phyloP scores from a whole-genome alignment of 2,329 filamentous ascomycete species.

The Arthrobotrys megalospora region DNA sequence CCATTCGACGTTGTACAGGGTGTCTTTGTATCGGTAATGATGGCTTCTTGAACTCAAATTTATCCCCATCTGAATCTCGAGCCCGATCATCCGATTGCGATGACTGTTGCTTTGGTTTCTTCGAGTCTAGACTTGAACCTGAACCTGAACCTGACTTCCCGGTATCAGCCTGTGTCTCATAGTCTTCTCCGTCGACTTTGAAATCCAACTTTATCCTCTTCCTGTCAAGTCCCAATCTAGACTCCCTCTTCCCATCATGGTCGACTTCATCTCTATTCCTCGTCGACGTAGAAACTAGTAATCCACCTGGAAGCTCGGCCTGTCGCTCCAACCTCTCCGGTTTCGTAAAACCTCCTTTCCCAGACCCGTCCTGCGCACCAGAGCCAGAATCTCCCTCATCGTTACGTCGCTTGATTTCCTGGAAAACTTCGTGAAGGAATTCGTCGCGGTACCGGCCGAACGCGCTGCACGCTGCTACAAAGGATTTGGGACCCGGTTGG shows the following conservation, averaged over 20 bases:
- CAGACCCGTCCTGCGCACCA: constrained; percentile 8
- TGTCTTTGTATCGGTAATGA: constrained; percentile 63
- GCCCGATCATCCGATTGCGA: constrained; percentile 41
- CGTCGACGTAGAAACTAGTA: constrained; percentile 61
- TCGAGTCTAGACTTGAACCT: constrained; percentile 59
- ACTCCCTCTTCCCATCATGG: constrained; percentile 63
- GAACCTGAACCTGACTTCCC: constrained; percentile 58
- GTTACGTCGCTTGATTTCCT: constrained; percentile 63
- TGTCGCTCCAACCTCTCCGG: constrained; percentile 51
- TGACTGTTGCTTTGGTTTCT: constrained; percentile 31
- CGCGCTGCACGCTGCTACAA: constrained; percentile 63
- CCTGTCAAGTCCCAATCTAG: constrained; percentile 64
- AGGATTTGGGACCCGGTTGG: constrained; percentile 64
- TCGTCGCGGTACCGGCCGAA: constrained; percentile 64
- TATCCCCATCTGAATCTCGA: constrained; percentile 53
- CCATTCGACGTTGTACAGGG: constrained; percentile 64
- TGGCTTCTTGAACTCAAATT: constrained; percentile 65
- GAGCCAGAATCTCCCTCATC: constrained; percentile 60
- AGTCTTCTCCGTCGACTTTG: constrained; percentile 62
- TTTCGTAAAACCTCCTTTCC: constrained; percentile 36
- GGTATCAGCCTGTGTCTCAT: constrained; percentile 52
- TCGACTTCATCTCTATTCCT: constrained; percentile 55
- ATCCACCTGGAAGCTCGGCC: constrained; percentile 63
- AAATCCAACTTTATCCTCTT: constrained; percentile 65
- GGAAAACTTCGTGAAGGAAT: constrained; percentile 64